Percentiles rank a stretch among this genome's conserved stretches.
Conservation (phyloP, 495 filamentous ascomycete genomes). For the Usnea hakonensis region DNA sequence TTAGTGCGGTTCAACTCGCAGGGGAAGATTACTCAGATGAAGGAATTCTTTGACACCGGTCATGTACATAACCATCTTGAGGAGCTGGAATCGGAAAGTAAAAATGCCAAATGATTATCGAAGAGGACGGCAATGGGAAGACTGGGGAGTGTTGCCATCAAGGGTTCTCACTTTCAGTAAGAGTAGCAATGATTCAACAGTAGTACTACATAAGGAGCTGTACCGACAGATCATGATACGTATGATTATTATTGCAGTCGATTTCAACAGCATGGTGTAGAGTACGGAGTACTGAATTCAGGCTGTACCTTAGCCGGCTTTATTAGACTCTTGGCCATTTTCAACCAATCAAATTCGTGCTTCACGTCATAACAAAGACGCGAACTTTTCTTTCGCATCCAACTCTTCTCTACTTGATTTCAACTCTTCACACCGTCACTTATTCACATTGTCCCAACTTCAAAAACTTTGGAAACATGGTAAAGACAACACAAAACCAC, state of each 20-base stretch:
- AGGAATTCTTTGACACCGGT: slow-evolving; percentile 3
- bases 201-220: no score
- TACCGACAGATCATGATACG: no score
- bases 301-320: not conserved
- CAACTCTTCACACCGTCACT: not conserved
- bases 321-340: not conserved
- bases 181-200: no score
- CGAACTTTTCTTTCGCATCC: not conserved
- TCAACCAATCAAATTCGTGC: not conserved
- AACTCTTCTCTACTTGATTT: not conserved
- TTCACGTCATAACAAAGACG: not conserved
- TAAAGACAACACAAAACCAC: slow-evolving; percentile 4
- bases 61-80: slow-evolving; percentile 10
- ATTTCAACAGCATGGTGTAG: no score
- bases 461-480: not conserved
- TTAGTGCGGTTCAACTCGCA: slow-evolving; percentile 10
- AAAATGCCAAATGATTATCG: no score
- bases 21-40: slow-evolving; percentile 16
- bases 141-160: no score
- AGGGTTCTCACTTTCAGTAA: no score
- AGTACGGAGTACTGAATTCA: no score
- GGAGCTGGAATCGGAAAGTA: no score
- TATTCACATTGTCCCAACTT: not conserved
- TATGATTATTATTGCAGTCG: no score
- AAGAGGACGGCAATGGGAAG: no score